Percentiles rank a stretch among this genome's conserved stretches.
Evolutionary conservation across 352 stramenopile species (phyloP).

Genomic region (Pythium utonaiense): DNA sequence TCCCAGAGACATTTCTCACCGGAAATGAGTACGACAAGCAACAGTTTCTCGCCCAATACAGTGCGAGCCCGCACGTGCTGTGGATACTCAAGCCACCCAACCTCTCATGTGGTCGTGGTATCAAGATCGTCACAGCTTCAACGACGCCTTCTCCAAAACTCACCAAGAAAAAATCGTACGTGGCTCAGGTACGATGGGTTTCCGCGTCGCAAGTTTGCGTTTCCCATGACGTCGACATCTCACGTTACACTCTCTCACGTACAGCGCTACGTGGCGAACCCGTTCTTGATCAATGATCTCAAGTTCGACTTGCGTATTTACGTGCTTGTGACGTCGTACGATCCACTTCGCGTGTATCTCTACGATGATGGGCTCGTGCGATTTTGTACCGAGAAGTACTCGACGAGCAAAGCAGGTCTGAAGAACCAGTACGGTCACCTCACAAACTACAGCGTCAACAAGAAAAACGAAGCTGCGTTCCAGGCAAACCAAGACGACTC

Average conservation of each 20-base stretch:
- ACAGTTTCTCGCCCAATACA: slow-evolving; percentile 52
- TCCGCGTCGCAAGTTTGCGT: not conserved
- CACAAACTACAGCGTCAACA: slow-evolving; percentile 93
- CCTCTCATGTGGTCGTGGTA: slow-evolving; percentile 68
- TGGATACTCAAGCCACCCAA: slow-evolving; percentile 84
- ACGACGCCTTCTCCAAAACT: slow-evolving; percentile 42
- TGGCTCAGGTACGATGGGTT: slow-evolving; percentile 39
- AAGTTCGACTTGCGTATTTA: slow-evolving; percentile 93
- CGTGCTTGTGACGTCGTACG: slow-evolving; percentile 83
- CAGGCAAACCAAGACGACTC: slow-evolving; percentile 64
- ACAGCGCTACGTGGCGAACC: slow-evolving; percentile 71
- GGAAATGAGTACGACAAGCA: slow-evolving; percentile 64
- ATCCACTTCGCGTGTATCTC: slow-evolving; percentile 83
- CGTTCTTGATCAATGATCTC: slow-evolving; percentile 84
- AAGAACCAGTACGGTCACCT: slow-evolving; percentile 85
- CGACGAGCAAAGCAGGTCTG: slow-evolving; percentile 52
- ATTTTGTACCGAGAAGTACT: slow-evolving; percentile 86
- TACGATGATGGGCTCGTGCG: slow-evolving; percentile 85
- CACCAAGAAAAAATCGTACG: slow-evolving; percentile 69
- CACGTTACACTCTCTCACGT: too few species aligned
- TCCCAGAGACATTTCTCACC: slow-evolving; percentile 74
- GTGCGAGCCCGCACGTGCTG: slow-evolving; percentile 39
- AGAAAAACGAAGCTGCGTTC: slow-evolving; percentile 77
- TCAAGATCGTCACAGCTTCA: slow-evolving; percentile 59
- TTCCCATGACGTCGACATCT: not conserved